Conservation (phyloP, 805 yeast species). For the Starmerella roubikii region DNA sequence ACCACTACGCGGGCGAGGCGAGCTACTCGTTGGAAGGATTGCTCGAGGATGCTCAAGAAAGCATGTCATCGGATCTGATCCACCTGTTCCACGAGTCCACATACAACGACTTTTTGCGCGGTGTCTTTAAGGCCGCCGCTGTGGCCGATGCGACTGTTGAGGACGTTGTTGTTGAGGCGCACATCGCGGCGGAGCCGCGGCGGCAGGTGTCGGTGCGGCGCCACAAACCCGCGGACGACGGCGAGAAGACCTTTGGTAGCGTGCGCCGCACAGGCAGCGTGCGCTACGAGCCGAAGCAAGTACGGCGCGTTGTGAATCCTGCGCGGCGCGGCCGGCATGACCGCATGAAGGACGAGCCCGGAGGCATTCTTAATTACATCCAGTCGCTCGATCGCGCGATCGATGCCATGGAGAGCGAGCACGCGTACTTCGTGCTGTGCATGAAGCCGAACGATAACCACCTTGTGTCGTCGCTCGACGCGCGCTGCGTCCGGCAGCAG, state of each 20-base stretch:
- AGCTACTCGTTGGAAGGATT: slow-evolving; percentile 40
- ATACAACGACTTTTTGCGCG: slow-evolving; percentile 27
- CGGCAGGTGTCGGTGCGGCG: slow-evolving; percentile 27
- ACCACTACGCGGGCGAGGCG: slow-evolving; percentile 48
- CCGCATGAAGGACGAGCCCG: neutral
- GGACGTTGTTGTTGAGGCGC: slow-evolving; percentile 28
- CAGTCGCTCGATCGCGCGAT: slow-evolving; percentile 27
- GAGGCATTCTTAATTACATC: slow-evolving; percentile 11
- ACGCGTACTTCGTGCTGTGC: slow-evolving; percentile 31
- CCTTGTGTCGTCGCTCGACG: slow-evolving; percentile 29
- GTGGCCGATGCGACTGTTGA: slow-evolving; percentile 28
- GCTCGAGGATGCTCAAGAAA: slow-evolving; percentile 40
- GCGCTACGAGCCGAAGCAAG: slow-evolving; percentile 7
- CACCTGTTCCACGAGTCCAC: slow-evolving; percentile 28
- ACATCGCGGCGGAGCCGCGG: slow-evolving; percentile 29
- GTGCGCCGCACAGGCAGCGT: slow-evolving; percentile 16
- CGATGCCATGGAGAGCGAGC: slow-evolving; percentile 28
- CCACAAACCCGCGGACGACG: slow-evolving; percentile 6
- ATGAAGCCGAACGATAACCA: slow-evolving; percentile 32
- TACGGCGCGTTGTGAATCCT: slow-evolving; percentile 10
- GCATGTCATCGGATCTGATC: slow-evolving; percentile 32
- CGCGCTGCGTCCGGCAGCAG: slow-evolving; percentile 32
- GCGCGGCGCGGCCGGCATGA: slow-evolving; percentile 4
- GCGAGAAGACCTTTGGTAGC: slow-evolving; percentile 4
- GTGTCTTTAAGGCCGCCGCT: slow-evolving; percentile 26